Evolutionary conservation across 78 protist species (phyloP), one percentile per base, ranked within the genome.

Genomic region (Salpingoeca rosetta): DNA sequence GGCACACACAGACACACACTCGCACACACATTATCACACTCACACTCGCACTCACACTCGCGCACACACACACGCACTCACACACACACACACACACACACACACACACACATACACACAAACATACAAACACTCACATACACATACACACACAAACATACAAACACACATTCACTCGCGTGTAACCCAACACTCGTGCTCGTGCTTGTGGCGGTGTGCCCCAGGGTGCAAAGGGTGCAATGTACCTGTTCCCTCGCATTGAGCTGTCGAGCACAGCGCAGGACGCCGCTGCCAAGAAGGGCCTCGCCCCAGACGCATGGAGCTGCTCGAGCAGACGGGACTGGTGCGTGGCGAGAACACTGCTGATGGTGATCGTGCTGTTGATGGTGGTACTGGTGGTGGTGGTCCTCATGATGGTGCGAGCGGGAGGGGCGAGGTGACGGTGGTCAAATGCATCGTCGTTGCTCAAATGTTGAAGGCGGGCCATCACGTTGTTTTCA

Each of bases 181-280:
- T 83, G 35, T 83, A 41, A n/a, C n/a, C n/a, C n/a, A n/a, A n/a
- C n/a, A n/a, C n/a, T n/a, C n/a, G n/a, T n/a, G n/a, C n/a, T n/a
- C n/a, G n/a, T n/a, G n/a, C n/a, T n/a, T n/a, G n/a, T n/a, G n/a
- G n/a, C n/a, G n/a, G n/a, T n/a, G n/a, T n/a, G n/a, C n/a, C n/a
- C n/a, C n/a, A n/a, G n/a, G n/a, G n/a, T n/a, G n/a, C n/a, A n/a
- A n/a, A n/a, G 85, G 96, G 97, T 35, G 98, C 99, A 40, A 91
- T 99, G 95, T 99, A 99, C 86, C 92, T 96, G 43, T 99, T 98
- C 94, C 99, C 99, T 36, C 84, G 38, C 45, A 87, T 99, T 82
- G 40, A 65, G 36, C 90, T 99, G 35, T 99, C 99, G 17, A 36
- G 44, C 3, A 76, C 76, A 40, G 98, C 97, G 28, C 73, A 95